Conservation (phyloP, 352 stramenopile species). For the Pythium aphanidermatum region DNA sequence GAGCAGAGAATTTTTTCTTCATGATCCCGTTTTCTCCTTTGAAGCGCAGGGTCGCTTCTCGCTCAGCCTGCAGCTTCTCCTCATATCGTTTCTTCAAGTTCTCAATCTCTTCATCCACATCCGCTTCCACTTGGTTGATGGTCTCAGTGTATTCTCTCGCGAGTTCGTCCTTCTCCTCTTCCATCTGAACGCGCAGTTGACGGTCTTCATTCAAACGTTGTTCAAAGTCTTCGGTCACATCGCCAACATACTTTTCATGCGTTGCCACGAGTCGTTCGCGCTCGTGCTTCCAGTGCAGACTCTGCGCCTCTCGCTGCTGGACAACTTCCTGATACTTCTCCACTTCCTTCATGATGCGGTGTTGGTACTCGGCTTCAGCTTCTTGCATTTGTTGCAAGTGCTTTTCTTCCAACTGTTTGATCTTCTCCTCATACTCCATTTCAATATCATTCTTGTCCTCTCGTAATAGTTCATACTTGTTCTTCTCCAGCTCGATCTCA, state of each 20-base stretch:
- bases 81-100: slow-evolving; percentile 85
- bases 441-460: slow-evolving; percentile 92
- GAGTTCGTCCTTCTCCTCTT: slow-evolving; percentile 83
- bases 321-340: slow-evolving; percentile 88
- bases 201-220: slow-evolving; percentile 86
- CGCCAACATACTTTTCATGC: slow-evolving; percentile 77
- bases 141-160: slow-evolving; percentile 71
- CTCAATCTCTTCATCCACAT: slow-evolving; percentile 87
- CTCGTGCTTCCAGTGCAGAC: slow-evolving; percentile 61
- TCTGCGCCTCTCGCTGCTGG: slow-evolving; percentile 81
- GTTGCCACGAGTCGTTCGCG: slow-evolving; percentile 52
- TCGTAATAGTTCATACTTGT: slow-evolving; percentile 85
- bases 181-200: slow-evolving; percentile 70
- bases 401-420: slow-evolving; percentile 89
- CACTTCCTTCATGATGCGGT: slow-evolving; percentile 92
- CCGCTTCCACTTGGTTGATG: slow-evolving; percentile 70
- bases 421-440: slow-evolving; percentile 89
- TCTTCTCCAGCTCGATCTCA: slow-evolving; percentile 91
- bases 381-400: slow-evolving; percentile 91
- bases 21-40: slow-evolving; percentile 93
- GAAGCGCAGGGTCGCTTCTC: slow-evolving; percentile 85
- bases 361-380: slow-evolving; percentile 86
- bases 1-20: slow-evolving; percentile 89
- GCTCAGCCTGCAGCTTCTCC: slow-evolving; percentile 78
- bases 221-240: slow-evolving; percentile 91